Evolutionary conservation across 352 stramenopile species (phyloP).

Genomic region (Globisporangium splendens): DNA sequence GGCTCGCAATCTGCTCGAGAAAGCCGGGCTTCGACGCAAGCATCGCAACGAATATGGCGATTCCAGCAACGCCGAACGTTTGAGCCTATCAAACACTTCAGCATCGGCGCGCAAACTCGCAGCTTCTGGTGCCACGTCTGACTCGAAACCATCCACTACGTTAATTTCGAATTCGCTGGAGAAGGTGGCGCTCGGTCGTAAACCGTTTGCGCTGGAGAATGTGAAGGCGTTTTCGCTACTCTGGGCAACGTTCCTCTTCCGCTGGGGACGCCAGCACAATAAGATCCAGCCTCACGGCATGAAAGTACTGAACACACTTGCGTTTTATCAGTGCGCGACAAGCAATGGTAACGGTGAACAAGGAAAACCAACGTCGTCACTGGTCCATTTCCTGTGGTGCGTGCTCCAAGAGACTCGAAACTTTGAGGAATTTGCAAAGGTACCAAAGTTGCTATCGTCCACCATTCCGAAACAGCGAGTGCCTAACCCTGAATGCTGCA

Average conservation of each 20-base stretch:
- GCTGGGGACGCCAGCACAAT: constrained; percentile 44
- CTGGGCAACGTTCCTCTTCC: constrained; percentile 52
- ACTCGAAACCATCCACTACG: constrained; percentile 2
- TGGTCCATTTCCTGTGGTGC: constrained; percentile 59
- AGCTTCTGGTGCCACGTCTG: constrained; percentile 4
- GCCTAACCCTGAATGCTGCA: constrained; percentile 8
- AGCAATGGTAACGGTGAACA: neutral
- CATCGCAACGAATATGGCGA: constrained; percentile 15
- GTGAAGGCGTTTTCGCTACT: constrained; percentile 41
- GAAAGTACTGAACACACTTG: constrained; percentile 55
- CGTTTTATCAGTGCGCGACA: constrained; percentile 43
- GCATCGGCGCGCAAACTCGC: constrained; percentile 36
- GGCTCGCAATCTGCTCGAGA: constrained; percentile 56
- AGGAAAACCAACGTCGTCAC: constrained; percentile 14
- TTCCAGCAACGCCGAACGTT: constrained; percentile 1
- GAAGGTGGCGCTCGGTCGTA: neutral
- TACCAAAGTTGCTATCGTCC: constrained; percentile 8
- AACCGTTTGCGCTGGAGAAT: constrained; percentile 43
- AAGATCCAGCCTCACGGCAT: constrained; percentile 36
- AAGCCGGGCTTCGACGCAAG: constrained; percentile 34
- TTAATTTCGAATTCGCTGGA: constrained; percentile 16
- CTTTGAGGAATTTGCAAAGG: constrained; percentile 52
- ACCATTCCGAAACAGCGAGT: no score
- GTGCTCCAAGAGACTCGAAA: constrained; percentile 51
- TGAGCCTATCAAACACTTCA: constrained; percentile 33